phyloP scores from a whole-genome alignment of 139 green algal species.

The Ettlia oleoabundans region DNA sequence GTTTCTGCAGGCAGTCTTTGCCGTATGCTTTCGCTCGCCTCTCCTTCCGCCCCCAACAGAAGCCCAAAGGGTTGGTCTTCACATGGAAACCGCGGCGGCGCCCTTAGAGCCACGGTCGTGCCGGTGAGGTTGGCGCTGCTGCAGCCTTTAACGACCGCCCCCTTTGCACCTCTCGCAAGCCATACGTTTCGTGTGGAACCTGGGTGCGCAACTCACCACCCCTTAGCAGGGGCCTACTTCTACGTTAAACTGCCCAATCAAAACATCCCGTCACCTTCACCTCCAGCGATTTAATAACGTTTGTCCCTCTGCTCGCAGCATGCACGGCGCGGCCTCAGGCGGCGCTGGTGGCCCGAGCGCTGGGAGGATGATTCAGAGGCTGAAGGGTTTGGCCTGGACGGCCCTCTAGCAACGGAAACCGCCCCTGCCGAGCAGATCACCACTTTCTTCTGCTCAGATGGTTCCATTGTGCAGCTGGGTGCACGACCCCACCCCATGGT shows the following conservation, averaged over 20 bases:
- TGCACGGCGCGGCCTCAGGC: not conserved
- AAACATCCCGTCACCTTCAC: not conserved
- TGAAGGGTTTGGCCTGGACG: not conserved
- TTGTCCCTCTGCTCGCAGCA: not conserved
- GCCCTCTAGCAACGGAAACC: not conserved
- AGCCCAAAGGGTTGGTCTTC: no score
- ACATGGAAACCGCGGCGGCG: no score
- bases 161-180: no score
- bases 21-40: no score
- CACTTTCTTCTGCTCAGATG: constrained; percentile 28
- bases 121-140: no score
- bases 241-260: not conserved
- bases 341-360: constrained; percentile 1
- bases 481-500: not conserved
- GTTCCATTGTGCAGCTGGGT: constrained; percentile 14
- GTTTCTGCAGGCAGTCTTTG: no score
- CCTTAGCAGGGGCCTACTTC: no score
- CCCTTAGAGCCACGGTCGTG: no score
- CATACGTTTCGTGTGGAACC: no score
- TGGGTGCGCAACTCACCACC: no score
- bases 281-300: not conserved
- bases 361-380: not conserved
- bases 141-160: no score
- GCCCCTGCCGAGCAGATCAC: not conserved
- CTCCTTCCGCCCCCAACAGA: no score